Evolutionary conservation across 805 yeast genomes (phyloP).

Genomic region (Kodamaea neixiangensis): DNA sequence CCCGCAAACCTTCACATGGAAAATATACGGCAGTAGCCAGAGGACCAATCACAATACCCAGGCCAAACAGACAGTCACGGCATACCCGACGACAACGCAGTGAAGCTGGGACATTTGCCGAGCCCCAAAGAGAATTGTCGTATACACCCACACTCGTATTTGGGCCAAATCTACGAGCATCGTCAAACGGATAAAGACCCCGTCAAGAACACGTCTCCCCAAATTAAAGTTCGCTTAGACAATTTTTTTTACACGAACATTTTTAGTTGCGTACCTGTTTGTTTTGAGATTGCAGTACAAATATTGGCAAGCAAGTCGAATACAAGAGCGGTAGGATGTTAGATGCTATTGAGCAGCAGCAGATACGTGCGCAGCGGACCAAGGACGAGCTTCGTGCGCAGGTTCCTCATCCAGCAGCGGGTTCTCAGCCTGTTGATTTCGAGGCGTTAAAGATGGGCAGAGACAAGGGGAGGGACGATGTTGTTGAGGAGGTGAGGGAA

Average conservation of each 20-base stretch:
- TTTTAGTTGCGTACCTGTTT: constrained; percentile 2
- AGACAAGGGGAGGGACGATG: not conserved
- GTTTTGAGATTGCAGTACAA: not conserved
- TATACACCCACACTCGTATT: not conserved
- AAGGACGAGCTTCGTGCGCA: not conserved
- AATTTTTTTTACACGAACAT: constrained; percentile 7
- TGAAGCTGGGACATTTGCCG: not conserved
- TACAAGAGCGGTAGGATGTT: not conserved
- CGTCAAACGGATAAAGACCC: not conserved
- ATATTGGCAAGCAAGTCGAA: not conserved
- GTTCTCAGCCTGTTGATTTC: not conserved
- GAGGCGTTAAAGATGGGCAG: not conserved
- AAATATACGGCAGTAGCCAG: not conserved
- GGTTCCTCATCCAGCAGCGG: not conserved
- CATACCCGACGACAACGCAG: not conserved
- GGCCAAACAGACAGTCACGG: not conserved
- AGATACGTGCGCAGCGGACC: constrained; percentile 5
- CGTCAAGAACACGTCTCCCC: not conserved
- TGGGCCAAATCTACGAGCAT: not conserved
- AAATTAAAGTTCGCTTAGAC: constrained; percentile 3
- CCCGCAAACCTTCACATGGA: not conserved
- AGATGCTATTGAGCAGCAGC: constrained; percentile 9
- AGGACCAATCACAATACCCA: not conserved
- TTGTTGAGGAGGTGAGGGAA: not conserved
- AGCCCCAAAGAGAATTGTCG: not conserved